Evolutionary conservation across 2,329 filamentous ascomycete species (phyloP), one percentile per base, ranked within the genome.

Genomic region (Colletotrichum musae): DNA sequence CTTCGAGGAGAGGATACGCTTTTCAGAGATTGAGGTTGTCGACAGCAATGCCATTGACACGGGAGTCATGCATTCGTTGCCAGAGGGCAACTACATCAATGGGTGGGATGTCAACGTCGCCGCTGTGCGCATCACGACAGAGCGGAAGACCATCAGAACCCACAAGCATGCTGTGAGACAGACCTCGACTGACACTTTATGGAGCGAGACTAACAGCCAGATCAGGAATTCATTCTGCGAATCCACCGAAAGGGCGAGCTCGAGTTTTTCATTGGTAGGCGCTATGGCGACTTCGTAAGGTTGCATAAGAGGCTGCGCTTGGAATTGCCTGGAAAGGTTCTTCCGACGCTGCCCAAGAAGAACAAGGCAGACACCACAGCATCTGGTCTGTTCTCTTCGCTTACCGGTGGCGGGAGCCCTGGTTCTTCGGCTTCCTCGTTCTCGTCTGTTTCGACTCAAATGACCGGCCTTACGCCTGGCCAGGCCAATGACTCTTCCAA

Each of bases 41-140:
- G 96, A 99, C 77, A 90, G 94, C 72, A 93, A 94, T 63, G 95
- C 96, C 51, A 97, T 97, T 76, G 95, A 98, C 69, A 93, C 94
- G 24, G 95, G 96, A 0, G 86, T 99, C 60, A 87, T 97, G 68
- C 90, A 94, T 68, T 97, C 95, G 51, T 85, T 95, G 71, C 96
- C 96, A 0, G 94, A 98, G 79, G 96, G 96, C 5, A 92, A 98
- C 79, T 92, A 91, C 71, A 93, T 98, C 76, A 95, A 99, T 78
- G 94, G 94, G 36, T 98, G 96, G 96, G 96, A 98, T 79, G 91
- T 98, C 73, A 99, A 99, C 78, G 92, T 99, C 58, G 94, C 95
- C 12, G 94, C 92, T 48, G 96, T 98, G 58, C 89, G 95, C 71
- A 91, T 94, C 28, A 92, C 89, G 2, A 91, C 90, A 7, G 86